Evolutionary conservation across 768 basidiomycete genomes (phyloP), one percentile per base, ranked within the genome.

Genomic region (Suillus bovinus): DNA sequence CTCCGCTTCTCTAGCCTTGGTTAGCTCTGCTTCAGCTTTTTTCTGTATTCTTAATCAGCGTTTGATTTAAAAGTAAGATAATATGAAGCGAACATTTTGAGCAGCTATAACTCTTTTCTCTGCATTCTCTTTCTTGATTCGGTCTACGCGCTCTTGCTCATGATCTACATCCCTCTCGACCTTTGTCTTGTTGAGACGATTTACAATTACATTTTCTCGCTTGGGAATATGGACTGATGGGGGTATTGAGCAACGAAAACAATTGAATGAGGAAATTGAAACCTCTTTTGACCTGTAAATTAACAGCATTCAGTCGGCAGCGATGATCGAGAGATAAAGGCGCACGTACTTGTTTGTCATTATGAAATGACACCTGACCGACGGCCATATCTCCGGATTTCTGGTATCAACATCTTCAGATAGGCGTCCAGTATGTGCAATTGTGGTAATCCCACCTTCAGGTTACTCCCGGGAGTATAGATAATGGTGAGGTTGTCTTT

Each of bases 311-410:
- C 27, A 56, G 17, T 11, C 9, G 17, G 38, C 13, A 24, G 20
- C 34, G 17, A 60, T 10, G 22, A 41, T 49, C 9, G 60, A 56
- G 38, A 27, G 42, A 9, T 5, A 16, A 14, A 5, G 16, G 20
- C 9, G 27, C 33, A 47, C 81, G 42, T 65, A 94, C 94, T 76
- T 81, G 82, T 71, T 96, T 94, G 70, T 97, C 94, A 61, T 81
- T 91, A 67, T 98, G 92, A 74, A 99, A 99, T 0, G 94, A 91
- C 0, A 99, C 97, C 70, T 95, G 91, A 0, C 97, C 97, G 4
- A 96, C 89, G 3, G 93, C 95, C 94, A 97, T 98, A 71, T 96
- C 94, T 4, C 96, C 96, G 8, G 91, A 89, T 93, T 99, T 99
- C 93, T 96, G 69, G 11, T 17, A 50, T 22, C 3, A 54, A 55